Percentiles rank a stretch among this genome's conserved stretches.
Evolutionary conservation across 441 rosid species (phyloP).

Genomic region (Eutrema salsugineum): DNA sequence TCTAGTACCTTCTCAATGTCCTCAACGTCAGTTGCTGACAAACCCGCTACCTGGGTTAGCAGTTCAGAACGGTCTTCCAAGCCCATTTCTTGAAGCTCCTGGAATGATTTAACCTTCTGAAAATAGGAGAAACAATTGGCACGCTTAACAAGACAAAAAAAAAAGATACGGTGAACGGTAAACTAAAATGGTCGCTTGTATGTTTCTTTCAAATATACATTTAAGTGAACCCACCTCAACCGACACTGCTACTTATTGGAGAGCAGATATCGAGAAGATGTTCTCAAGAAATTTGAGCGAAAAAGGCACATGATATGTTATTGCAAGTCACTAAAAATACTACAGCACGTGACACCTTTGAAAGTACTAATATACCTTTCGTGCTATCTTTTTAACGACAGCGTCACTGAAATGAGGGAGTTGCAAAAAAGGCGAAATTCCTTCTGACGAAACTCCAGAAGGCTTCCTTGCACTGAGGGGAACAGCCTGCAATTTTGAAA

Average conservation of each 20-base stretch:
- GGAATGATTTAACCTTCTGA: constrained; percentile 93
- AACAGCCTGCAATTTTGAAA: constrained; percentile 61
- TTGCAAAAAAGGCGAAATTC: constrained; percentile 89
- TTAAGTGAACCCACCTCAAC: not conserved
- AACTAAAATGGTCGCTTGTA: not conserved
- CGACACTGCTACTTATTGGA: not conserved
- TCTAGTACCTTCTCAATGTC: constrained; percentile 83
- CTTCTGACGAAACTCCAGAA: constrained; percentile 82
- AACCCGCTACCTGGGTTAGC: constrained; percentile 71
- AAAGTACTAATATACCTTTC: constrained; percentile 56
- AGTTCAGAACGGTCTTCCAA: constrained; percentile 69
- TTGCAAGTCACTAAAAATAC: not conserved
- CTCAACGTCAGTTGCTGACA: constrained; percentile 61
- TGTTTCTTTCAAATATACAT: not conserved
- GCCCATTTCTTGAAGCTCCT: constrained; percentile 74
- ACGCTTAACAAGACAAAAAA: not conserved
- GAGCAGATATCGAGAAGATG: not conserved
- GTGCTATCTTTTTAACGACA: constrained; percentile 75
- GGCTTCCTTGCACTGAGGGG: constrained; percentile 95
- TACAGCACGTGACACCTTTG: constrained; percentile 5
- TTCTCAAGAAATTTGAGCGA: not conserved
- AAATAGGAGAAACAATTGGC: constrained; percentile 20
- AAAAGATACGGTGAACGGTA: constrained; percentile 1
- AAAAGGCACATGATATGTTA: constrained; percentile 4
- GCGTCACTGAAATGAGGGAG: constrained; percentile 87